These are phyloP conservation scores for Tetraselmis chui DNA, from an alignment of 139 green algal genomes.

Conservation along the genomic window DNA sequence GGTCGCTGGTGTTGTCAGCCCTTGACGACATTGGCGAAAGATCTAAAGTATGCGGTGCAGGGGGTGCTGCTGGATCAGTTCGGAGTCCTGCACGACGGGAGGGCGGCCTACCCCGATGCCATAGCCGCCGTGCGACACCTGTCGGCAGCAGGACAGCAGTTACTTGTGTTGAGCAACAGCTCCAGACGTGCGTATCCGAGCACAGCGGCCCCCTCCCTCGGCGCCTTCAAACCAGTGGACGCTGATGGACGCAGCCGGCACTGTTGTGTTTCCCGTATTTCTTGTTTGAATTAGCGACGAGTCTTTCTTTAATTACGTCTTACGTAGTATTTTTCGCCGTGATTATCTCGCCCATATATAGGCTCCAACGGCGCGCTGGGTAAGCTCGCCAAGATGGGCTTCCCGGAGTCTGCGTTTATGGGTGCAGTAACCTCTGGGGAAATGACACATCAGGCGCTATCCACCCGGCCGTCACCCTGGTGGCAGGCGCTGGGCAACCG, in stretches of 20 bases:
- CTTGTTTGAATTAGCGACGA: too few relatives aligned
- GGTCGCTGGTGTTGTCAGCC: too few relatives aligned
- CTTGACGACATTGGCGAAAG: too few relatives aligned
- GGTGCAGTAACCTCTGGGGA: constrained; percentile 76
- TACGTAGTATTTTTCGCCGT: too few relatives aligned
- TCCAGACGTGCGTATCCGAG: constrained; percentile 34
- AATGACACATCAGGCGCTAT: constrained; percentile 52
- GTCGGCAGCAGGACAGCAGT: constrained; percentile 25
- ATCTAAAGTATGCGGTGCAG: too few relatives aligned
- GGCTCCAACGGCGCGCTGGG: constrained; percentile 45
- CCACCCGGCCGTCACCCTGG: constrained; percentile 21
- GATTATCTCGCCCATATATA: too few relatives aligned
- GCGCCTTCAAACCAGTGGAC: too few relatives aligned
- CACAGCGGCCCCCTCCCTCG: not conserved
- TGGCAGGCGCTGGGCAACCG: constrained; percentile 52
- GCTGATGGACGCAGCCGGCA: too few relatives aligned
- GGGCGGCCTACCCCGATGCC: constrained; percentile 55
- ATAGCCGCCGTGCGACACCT: constrained; percentile 52
- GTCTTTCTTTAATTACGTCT: too few relatives aligned
- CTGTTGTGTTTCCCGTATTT: too few relatives aligned
- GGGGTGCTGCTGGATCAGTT: constrained; percentile 84
- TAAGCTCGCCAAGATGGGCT: constrained; percentile 77
- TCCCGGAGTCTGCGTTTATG: constrained; percentile 52
- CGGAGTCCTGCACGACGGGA: constrained; percentile 83
- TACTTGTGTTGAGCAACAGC: constrained; percentile 82